phyloP scores from a whole-genome alignment of 1,284 basidiomycete species.

The Ceratobasidium sp. region DNA sequence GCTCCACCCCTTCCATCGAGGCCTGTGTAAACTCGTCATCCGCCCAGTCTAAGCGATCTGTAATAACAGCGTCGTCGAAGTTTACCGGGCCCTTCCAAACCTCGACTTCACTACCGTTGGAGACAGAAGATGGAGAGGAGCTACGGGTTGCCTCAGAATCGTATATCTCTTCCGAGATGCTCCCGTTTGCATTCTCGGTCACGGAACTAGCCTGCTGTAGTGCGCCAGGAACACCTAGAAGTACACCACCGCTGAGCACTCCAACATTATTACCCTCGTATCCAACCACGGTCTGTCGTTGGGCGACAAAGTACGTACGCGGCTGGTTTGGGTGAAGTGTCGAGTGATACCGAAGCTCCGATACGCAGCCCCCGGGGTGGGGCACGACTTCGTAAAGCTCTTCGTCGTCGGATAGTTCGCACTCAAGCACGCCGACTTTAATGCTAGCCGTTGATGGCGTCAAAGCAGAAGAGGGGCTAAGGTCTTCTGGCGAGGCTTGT shows the following conservation, averaged over 20 bases:
- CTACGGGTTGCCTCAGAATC: constrained; percentile 27
- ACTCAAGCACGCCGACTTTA: background rate
- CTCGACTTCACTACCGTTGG: constrained; percentile 31
- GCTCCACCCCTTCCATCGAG: constrained; percentile 31
- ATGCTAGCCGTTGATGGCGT: background rate
- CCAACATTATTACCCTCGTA: constrained; percentile 45
- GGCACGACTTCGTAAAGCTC: constrained; percentile 37
- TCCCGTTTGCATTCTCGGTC: background rate
- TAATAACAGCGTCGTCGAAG: constrained; percentile 20
- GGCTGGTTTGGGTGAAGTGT: constrained; percentile 10
- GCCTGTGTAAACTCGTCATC: constrained; percentile 26
- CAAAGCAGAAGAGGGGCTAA: background rate
- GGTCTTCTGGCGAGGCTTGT: background rate
- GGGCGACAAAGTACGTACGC: constrained; percentile 38
- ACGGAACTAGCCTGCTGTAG: background rate
- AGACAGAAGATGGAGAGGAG: constrained; percentile 26
- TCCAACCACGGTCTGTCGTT: constrained; percentile 33
- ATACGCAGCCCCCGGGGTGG: constrained; percentile 7
- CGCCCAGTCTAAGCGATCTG: constrained; percentile 38
- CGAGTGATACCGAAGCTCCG: constrained; percentile 32
- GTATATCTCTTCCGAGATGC: background rate
- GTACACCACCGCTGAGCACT: constrained; percentile 41
- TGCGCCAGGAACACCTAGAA: constrained; percentile 27
- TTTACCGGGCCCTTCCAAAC: constrained; percentile 42
- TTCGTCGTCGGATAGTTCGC: constrained; percentile 40